phyloP scores from a whole-genome alignment of 1,284 basidiomycete genomes.

The Puccinia hordei region DNA sequence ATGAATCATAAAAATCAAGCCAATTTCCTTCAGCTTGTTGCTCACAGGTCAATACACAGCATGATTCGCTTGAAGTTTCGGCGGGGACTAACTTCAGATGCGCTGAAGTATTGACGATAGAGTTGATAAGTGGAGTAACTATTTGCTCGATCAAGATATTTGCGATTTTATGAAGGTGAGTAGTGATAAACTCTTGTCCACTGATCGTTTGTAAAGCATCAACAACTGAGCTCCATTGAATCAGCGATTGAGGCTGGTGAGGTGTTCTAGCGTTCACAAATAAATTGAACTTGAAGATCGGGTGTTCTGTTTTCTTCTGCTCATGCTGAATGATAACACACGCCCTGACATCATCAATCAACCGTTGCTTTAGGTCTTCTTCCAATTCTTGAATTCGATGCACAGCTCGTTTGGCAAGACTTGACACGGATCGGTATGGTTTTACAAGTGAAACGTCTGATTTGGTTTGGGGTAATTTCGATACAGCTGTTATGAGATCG shows the following conservation, averaged over 20 bases:
- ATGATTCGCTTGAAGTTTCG: neutral
- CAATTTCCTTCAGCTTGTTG: neutral
- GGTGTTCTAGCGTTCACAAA: slow-evolving; percentile 28
- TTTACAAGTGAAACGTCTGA: slow-evolving; percentile 7
- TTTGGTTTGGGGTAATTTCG: slow-evolving; percentile 16
- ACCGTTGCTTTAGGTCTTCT: slow-evolving; percentile 49
- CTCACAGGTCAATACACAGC: neutral
- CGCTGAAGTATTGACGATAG: neutral
- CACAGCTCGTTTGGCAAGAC: slow-evolving; percentile 39
- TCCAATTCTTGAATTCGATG: slow-evolving; percentile 40
- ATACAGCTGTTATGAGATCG: slow-evolving; percentile 13
- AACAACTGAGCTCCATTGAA: slow-evolving; percentile 35
- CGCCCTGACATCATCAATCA: slow-evolving; percentile 43
- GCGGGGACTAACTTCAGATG: neutral
- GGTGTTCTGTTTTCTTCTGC: neutral
- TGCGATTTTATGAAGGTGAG: slow-evolving; percentile 34
- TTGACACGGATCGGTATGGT: slow-evolving; percentile 2
- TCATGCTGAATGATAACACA: slow-evolving; percentile 3
- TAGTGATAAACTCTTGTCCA: neutral
- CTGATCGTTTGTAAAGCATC: slow-evolving; percentile 33
- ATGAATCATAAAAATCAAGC: slow-evolving; percentile 39
- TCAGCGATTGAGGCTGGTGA: neutral
- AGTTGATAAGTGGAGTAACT: slow-evolving; percentile 16
- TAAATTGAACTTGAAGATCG: slow-evolving; percentile 7
- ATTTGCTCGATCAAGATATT: slow-evolving; percentile 27